A percentile compares a stretch with the other conserved stretches of the same genome.
Conservation (phyloP, 2,329 filamentous ascomycete species). For the Pseudogymnoascus sp. region DNA sequence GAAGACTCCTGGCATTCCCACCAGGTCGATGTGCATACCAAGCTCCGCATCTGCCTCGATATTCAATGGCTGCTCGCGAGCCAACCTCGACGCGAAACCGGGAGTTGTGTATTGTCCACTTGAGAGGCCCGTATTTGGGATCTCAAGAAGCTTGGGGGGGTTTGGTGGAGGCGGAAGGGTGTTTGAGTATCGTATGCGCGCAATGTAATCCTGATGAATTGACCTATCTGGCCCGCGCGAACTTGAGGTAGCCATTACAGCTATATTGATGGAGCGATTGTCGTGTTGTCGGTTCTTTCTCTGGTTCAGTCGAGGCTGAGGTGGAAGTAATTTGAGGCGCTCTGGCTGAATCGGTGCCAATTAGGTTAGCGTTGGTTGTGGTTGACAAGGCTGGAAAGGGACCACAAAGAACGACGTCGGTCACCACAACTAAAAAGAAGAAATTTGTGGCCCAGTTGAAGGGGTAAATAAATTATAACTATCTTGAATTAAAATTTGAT, state of each 20-base stretch:
- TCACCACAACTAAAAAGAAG: background rate
- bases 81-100: constrained; percentile 81
- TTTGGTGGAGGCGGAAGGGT: constrained; percentile 88
- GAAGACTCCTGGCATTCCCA: constrained; percentile 91
- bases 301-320: constrained; percentile 3
- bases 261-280: background rate
- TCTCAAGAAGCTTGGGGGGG: constrained; percentile 93
- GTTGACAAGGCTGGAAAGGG: constrained; percentile 7
- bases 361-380: background rate
- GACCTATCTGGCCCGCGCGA: constrained; percentile 44
- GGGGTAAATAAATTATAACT: background rate
- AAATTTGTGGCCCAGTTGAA: background rate
- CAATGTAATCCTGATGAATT: constrained; percentile 93
- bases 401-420: background rate
- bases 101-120: constrained; percentile 86
- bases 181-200: constrained; percentile 92
- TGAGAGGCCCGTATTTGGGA: constrained; percentile 84
- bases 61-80: constrained; percentile 86
- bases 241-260: constrained; percentile 37
- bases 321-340: constrained; percentile 6
- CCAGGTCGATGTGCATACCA: constrained; percentile 92
- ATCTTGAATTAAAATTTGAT: background rate
- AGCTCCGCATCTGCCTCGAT: constrained; percentile 97
- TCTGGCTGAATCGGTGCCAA: background rate
- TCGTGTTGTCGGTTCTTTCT: background rate